A percentile compares a stretch with the other conserved stretches of the same genome.
phyloP scores from a whole-genome alignment of 2,329 filamentous ascomycete genomes.

The Waltergamsia citrina region DNA sequence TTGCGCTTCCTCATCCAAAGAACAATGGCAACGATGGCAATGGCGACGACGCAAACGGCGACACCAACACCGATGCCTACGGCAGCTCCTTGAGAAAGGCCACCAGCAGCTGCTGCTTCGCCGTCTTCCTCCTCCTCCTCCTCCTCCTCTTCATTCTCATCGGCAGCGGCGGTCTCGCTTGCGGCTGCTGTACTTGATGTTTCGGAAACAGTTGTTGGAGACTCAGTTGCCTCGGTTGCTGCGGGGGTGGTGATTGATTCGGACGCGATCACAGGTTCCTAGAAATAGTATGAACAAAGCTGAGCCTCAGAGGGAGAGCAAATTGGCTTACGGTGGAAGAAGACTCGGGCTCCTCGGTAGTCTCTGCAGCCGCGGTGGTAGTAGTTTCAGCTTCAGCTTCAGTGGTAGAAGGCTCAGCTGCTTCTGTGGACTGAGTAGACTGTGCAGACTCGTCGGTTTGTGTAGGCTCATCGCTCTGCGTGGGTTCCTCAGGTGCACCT shows the following conservation, averaged over 20 bases:
- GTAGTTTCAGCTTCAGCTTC: constrained; percentile 1
- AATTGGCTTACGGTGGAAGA: neutral
- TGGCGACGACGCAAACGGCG: constrained; percentile 28
- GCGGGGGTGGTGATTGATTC: neutral
- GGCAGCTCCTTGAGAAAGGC: constrained; percentile 32
- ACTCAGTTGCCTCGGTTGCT: neutral
- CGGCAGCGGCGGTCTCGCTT: constrained; percentile 2
- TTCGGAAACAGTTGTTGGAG: neutral
- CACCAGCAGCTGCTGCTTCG: constrained; percentile 8
- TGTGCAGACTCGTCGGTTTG: constrained; percentile 4
- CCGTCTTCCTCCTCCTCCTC: constrained; percentile 7
- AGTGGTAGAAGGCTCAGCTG: constrained; percentile 3
- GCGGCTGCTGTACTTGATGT: constrained; percentile 3
- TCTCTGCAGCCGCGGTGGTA: neutral
- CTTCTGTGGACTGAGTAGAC: constrained; percentile 4
- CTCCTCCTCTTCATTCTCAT: constrained; percentile 7
- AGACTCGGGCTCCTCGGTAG: constrained; percentile 1
- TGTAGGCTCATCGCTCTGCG: no score
- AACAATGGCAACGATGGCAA: constrained; percentile 27
- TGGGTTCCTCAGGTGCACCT: no score
- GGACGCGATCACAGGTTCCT: no score
- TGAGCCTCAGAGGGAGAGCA: neutral
- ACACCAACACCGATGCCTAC: constrained; percentile 40
- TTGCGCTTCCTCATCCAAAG: constrained; percentile 22
- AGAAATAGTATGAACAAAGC: neutral